Evolutionary conservation across 2,329 filamentous ascomycete genomes (phyloP), one percentile per base, ranked within the genome.

Genomic region (Fusarium anthophilum): DNA sequence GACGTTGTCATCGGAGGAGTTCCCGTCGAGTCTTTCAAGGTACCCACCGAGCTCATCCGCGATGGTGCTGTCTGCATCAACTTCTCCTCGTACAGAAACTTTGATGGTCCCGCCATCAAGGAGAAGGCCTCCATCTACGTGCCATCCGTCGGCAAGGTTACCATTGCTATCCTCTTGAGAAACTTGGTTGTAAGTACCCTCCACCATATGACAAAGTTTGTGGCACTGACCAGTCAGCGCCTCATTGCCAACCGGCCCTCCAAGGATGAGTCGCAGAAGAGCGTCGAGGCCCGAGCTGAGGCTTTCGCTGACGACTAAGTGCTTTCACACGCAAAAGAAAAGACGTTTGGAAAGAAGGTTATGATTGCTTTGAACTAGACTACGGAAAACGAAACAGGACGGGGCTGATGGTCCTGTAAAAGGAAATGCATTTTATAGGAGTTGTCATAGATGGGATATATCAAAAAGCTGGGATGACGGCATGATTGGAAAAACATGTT

Each of bases 41-140:
- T 99, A 32, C 94, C 95, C 11, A 93, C 92, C 8, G 90, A 94
- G 58, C 86, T 96, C 71, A 87, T 99, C 78, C 90, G 94, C 53
- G 94, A 98, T 64, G 96, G 96, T 54, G 95, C 94, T 37, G 94
- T 98, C n/a, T 99, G 96, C 87, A 95, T 99, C 86, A 99, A 99
- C 85, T 98, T 99, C 82, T 97, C 95, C 13, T 98, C 94, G 58
- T 94, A 93, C 83, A 94, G 95, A 86, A 98, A 99, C 85, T 98
- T 98, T 83, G 92, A 92, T 70, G 88, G 88, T 3, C 91, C 93
- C 0, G 93, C 93, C 54, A 91, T 98, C 76, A 98, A 98, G 85
- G 93, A 98, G 82, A 97, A 95, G 86, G 96, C 96, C 5, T 95
- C 94, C 10, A 97, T 99, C 79, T 99, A 98, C 79, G 95, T 98